Evolutionary conservation across 805 yeast species (phyloP).

Genomic region (Yarrowia keelungensis): DNA sequence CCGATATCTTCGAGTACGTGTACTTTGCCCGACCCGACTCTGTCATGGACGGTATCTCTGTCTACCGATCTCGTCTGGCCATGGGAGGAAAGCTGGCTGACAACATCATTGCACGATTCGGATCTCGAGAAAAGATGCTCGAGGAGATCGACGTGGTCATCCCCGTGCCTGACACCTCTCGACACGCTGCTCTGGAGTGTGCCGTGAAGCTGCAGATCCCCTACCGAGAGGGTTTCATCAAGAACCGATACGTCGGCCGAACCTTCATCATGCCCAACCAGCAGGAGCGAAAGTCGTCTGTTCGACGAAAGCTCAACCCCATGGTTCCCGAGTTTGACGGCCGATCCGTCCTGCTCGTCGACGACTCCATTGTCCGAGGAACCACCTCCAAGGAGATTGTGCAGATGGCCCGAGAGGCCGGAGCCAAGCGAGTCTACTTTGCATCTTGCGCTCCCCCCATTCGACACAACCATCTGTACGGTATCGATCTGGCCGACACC

Average conservation of each 20-base stretch:
- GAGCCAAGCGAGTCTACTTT: conserved; percentile 92
- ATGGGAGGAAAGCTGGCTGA: conserved; percentile 93
- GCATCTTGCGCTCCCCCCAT: conserved; percentile 99
- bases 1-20: conserved; percentile 96
- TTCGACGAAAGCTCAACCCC: conserved; percentile 92
- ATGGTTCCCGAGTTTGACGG: conserved; percentile 91
- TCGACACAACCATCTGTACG: conserved; percentile 93
- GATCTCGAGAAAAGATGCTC: conserved; percentile 55
- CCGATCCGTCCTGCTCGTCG: conserved; percentile 86
- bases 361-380: conserved; percentile 97
- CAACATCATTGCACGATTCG: conserved; percentile 60
- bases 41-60: conserved; percentile 95
- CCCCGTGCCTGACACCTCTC: conserved; percentile 98
- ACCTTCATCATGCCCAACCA: conserved; percentile 99
- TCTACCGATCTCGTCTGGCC: conserved; percentile 86
- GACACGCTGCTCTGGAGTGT: conserved; percentile 92
- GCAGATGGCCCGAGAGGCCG: conserved; percentile 98
- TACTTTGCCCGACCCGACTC: conserved; percentile 98
- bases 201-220: conserved; percentile 81
- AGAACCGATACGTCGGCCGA: conserved; percentile 95
- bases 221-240: conserved; percentile 96
- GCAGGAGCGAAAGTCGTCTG: conserved; percentile 89
- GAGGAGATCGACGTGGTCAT: conserved; percentile 88
- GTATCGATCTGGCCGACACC: conserved; percentile 96
- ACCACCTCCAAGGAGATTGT: conserved; percentile 97